Evolutionary conservation across 2,329 filamentous ascomycete species (phyloP), one percentile per base, ranked within the genome.

Genomic region (Ilyonectria mors-panacis): DNA sequence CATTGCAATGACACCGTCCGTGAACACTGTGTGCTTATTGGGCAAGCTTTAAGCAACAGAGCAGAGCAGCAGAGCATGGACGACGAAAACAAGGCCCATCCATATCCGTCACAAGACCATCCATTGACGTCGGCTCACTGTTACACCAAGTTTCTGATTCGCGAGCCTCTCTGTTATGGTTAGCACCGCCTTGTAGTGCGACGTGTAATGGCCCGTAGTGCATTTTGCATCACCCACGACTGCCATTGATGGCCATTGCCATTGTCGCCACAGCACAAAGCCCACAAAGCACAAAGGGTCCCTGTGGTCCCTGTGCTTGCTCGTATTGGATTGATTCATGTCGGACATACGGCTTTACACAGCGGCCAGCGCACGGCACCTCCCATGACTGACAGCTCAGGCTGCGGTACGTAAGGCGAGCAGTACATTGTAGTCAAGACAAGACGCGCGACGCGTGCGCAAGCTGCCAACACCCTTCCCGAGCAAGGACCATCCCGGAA

Each of bases 401-500:
- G 33, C 33, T 19, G 33, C 30, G 17, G 10, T 35, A 33, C 26
- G 48, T 51, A 35, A 50, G 48, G 33, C 51, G 39, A 54, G 37
- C 35, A 47, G 48, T 56, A 33, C 3, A 42, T 42, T n/a, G 39
- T n/a, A 42, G 39, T 42, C 44, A 61, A 61, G 50, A 33, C 28
- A 45, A 61, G 51, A 54, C 59, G 56, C 57, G 63, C 68, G 70
- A 57, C 65, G 68, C 66, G 72, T 63, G 72, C 61, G 67, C 69
- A 66, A 61, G 63, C 65, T 57, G 70, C 70, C 70, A 70, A 66
- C 63, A 66, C 37, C 47, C 44, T 71, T 56, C 64, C 53, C 42
- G 50, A 47, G 62, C 68, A 62, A 62, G 64, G 73, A 65, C 54
- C 57, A 73, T 63, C 67, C 73, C 67, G 73, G 73, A 51, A 61